Conservation (phyloP, 495 filamentous ascomycete species). For the Rhizodiscina lignyota region DNA sequence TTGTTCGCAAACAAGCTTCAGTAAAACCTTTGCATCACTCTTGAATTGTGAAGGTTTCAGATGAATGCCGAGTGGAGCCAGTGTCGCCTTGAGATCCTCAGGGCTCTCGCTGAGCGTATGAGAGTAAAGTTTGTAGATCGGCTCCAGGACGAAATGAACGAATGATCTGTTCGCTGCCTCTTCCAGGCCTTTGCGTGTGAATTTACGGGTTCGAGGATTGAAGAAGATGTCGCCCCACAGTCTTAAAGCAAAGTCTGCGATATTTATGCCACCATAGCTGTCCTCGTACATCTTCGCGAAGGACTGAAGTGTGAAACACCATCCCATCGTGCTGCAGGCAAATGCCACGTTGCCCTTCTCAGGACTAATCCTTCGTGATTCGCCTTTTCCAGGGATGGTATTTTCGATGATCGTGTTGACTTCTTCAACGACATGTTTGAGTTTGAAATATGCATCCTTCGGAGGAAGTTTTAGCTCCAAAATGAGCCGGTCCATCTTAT, state of each 20-base stretch:
- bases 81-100: conserved; percentile 64
- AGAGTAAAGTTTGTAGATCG: conserved; percentile 94
- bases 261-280: conserved; percentile 64
- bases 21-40: conserved; percentile 71
- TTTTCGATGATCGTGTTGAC: conserved; percentile 92
- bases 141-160: conserved; percentile 88
- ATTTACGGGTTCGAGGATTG: conserved; percentile 77
- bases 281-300: conserved; percentile 95
- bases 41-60: conserved; percentile 87
- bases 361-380: conserved; percentile 66
- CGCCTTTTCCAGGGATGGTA: conserved; percentile 68
- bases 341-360: conserved; percentile 97
- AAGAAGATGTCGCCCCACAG: conserved; percentile 97
- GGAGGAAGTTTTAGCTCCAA: conserved; percentile 90
- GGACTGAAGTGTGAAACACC: conserved; percentile 87
- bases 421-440: conserved; percentile 95
- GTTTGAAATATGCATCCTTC: conserved; percentile 92
- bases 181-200: conserved; percentile 74
- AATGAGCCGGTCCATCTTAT: conserved; percentile 94
- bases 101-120: conserved; percentile 89
- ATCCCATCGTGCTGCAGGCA: conserved; percentile 81
- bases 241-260: conserved; percentile 57
- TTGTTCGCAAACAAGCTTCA: conserved; percentile 81
- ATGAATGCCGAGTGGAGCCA: conserved; percentile 63
- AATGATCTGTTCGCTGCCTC: conserved; percentile 70